A percentile compares a stretch with the other conserved stretches of the same genome.
Conservation (phyloP, 352 stramenopile species). For the Globisporangium perplexum region DNA sequence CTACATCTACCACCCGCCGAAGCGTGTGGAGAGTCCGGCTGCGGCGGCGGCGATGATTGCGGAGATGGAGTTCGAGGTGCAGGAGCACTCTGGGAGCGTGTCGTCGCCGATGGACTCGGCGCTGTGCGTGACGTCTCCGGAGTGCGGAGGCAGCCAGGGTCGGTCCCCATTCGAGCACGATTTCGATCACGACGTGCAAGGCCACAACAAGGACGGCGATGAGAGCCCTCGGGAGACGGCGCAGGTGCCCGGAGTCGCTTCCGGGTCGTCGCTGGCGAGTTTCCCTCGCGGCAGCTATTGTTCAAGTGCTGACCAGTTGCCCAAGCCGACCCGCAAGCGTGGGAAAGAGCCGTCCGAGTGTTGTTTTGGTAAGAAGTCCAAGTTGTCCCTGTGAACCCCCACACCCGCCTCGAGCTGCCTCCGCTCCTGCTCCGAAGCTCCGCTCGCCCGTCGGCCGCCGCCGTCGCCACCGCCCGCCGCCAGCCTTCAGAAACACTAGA, state of each 20-base stretch:
- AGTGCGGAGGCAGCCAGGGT: slow-evolving; percentile 63
- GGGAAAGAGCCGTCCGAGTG: slow-evolving; percentile 32
- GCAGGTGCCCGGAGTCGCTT: slow-evolving; percentile 28
- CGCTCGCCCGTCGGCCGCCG: background rate
- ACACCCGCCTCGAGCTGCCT: too few relatives aligned
- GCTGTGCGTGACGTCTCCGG: slow-evolving; percentile 66
- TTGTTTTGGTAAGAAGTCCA: slow-evolving; percentile 57
- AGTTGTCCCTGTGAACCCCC: slow-evolving; percentile 52
- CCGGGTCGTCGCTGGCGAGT: slow-evolving; percentile 34
- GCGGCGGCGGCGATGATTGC: slow-evolving; percentile 23
- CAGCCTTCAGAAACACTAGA: slow-evolving; percentile 56
- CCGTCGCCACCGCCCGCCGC: background rate
- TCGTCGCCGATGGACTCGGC: slow-evolving; percentile 61
- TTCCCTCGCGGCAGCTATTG: slow-evolving; percentile 60
- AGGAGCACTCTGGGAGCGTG: slow-evolving; percentile 29
- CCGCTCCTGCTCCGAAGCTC: too few relatives aligned
- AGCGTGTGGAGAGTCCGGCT: slow-evolving; percentile 45
- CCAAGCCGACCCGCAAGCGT: slow-evolving; percentile 39
- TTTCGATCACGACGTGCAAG: slow-evolving; percentile 64
- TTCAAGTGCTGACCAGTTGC: slow-evolving; percentile 77
- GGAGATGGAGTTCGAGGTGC: slow-evolving; percentile 38
- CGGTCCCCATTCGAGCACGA: slow-evolving; percentile 69
- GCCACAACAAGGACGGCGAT: slow-evolving; percentile 38
- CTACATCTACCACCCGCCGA: slow-evolving; percentile 59
- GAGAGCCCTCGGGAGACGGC: slow-evolving; percentile 46